phyloP scores from a whole-genome alignment of 805 yeast species.

The Monosporozyma aerobia region DNA sequence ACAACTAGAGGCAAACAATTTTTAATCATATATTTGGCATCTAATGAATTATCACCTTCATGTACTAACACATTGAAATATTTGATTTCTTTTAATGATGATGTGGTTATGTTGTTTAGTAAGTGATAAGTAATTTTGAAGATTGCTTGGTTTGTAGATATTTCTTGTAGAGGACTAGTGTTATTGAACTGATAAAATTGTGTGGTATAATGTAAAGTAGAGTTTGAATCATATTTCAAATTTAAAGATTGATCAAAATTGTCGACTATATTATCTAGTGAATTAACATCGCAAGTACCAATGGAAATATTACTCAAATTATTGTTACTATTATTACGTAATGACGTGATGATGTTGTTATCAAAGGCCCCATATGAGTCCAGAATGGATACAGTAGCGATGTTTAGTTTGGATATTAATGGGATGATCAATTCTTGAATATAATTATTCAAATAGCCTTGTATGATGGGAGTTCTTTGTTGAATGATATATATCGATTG shows the following conservation, averaged over 20 bases:
- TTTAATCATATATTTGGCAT: conserved; percentile 36
- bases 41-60: conserved; percentile 82
- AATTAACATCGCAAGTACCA: conserved; percentile 18
- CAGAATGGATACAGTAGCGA: conserved; percentile 43
- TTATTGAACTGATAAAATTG: conserved; percentile 17
- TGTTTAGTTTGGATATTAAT: conserved; percentile 35
- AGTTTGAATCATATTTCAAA: conserved; percentile 13
- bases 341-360: conserved; percentile 4
- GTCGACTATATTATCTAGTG: conserved; percentile 15
- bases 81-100: conserved; percentile 19
- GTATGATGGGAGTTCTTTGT: conserved; percentile 77
- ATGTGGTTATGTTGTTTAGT: conserved; percentile 10
- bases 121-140: conserved; percentile 25
- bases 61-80: conserved; percentile 57
- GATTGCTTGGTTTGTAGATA: conserved; percentile 22
- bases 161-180: conserved; percentile 20
- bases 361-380: conserved; percentile 63
- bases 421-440: conserved; percentile 43
- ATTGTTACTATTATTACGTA: background rate
- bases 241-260: conserved; percentile 18
- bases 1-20: conserved; percentile 6
- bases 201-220: conserved; percentile 11
- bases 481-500: conserved; percentile 52
- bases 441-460: conserved; percentile 46
- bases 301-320: conserved; percentile 12